Conservation (phyloP, 2,329 filamentous ascomycete species). For the Didymella arachidicola region DNA sequence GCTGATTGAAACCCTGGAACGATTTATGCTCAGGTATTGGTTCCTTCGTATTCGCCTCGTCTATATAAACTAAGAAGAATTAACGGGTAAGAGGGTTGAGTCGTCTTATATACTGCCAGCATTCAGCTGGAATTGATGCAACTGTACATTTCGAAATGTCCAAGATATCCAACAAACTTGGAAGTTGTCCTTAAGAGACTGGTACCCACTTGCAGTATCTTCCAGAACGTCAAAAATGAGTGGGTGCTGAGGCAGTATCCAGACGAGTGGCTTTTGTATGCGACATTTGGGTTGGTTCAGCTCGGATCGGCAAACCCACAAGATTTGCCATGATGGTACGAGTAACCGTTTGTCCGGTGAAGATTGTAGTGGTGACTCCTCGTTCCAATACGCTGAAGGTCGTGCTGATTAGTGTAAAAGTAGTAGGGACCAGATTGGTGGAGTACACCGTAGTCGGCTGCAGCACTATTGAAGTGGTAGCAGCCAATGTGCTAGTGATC, state of each 20-base stretch:
- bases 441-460: slow-evolving; percentile 14
- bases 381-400: not conserved
- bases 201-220: not conserved
- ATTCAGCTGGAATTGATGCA: not conserved
- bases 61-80: not conserved
- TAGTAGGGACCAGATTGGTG: not conserved
- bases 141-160: not conserved
- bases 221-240: not conserved
- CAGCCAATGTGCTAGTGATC: not conserved
- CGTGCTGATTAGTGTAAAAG: slow-evolving; percentile 3
- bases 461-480: slow-evolving; percentile 8
- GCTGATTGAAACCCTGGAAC: not conserved
- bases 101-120: not conserved
- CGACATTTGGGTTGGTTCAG: not conserved
- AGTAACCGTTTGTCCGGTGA: slow-evolving; percentile 1
- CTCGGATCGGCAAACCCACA: not conserved
- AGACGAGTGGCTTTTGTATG: not conserved
- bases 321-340: slow-evolving; percentile 2
- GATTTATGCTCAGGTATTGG: not conserved
- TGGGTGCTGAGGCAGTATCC: too few species aligned
- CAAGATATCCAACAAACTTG: too few species aligned
- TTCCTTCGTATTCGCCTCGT: not conserved
- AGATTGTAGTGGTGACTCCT: slow-evolving; percentile 2
- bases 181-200: not conserved
- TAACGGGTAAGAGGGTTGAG: not conserved